phyloP scores from a whole-genome alignment of 495 filamentous ascomycete genomes.

The Xylaria curta region DNA sequence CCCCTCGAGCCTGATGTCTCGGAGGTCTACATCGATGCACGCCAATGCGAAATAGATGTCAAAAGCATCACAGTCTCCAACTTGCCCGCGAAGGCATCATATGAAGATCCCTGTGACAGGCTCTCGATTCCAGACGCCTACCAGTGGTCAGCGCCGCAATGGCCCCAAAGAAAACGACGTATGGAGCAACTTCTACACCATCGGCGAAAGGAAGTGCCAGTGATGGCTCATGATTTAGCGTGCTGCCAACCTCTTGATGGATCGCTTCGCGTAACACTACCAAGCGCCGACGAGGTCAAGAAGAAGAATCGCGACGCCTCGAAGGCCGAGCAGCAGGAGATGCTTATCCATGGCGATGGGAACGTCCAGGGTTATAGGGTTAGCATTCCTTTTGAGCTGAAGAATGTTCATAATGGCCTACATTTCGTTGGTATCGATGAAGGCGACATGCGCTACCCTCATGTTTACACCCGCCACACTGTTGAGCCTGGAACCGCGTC shows the following conservation, averaged over 20 bases:
- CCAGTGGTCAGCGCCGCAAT: conserved; percentile 70
- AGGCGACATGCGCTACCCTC: conserved; percentile 81
- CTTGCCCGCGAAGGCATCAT: conserved; percentile 60
- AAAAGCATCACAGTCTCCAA: conserved; percentile 72
- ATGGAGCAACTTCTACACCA: conserved; percentile 68
- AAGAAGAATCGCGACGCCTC: conserved; percentile 43
- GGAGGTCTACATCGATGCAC: conserved; percentile 79
- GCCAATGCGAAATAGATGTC: conserved; percentile 77
- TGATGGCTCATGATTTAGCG: conserved; percentile 44
- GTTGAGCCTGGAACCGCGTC: conserved; percentile 78
- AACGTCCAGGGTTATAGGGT: conserved; percentile 47
- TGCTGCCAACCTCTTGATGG: conserved; percentile 51
- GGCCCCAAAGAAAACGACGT: conserved; percentile 72
- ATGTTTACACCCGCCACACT: conserved; percentile 86
- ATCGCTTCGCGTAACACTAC: conserved; percentile 49
- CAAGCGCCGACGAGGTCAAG: conserved; percentile 41
- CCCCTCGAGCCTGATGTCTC: conserved; percentile 66
- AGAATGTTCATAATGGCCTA: conserved; percentile 79
- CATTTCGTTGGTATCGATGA: conserved; percentile 87
- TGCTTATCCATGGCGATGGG: conserved; percentile 36
- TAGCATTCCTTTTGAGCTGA: conserved; percentile 76
- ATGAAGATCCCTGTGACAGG: conserved; percentile 74
- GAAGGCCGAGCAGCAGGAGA: conserved; percentile 39
- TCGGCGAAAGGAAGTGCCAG: conserved; percentile 49
- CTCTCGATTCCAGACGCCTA: conserved; percentile 65